These are phyloP conservation scores for Daldinia childiae DNA, from an alignment of 495 filamentous ascomycete genomes.

Conservation along the genomic window DNA sequence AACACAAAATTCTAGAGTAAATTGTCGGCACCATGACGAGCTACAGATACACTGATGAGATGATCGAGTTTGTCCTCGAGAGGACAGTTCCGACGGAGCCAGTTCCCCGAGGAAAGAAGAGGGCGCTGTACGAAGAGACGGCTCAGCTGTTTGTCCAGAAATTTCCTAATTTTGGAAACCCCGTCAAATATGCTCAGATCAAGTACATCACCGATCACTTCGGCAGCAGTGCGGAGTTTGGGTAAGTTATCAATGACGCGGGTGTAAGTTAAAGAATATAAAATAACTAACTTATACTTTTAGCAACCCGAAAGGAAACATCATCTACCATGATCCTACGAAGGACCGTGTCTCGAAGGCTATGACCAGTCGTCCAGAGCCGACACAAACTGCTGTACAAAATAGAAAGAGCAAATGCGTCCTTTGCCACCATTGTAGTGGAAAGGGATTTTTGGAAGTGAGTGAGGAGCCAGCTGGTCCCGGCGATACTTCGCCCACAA, in stretches of 20 bases:
- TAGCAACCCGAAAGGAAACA: constrained; percentile 11
- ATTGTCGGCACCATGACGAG: not conserved
- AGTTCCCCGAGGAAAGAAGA: constrained; percentile 7
- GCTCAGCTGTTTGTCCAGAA: not conserved
- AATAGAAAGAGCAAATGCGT: not conserved
- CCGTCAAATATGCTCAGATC: not conserved
- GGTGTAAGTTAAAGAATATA: not conserved
- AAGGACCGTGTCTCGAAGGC: not conserved
- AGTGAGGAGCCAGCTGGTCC: not conserved
- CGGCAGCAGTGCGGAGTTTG: constrained; percentile 12
- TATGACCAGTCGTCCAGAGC: not conserved
- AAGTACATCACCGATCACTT: constrained; percentile 27
- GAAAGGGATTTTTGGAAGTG: not conserved
- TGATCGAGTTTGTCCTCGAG: constrained; percentile 20
- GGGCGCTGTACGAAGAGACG: not conserved
- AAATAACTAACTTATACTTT: constrained; percentile 3
- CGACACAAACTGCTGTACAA: not conserved
- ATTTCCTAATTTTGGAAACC: constrained; percentile 3
- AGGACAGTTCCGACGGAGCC: constrained; percentile 6
- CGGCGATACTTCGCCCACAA: not conserved
- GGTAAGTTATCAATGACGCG: constrained; percentile 16
- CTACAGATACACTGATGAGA: constrained; percentile 15
- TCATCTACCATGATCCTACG: not conserved
- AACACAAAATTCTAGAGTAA: not conserved
- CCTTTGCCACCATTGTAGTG: not conserved